phyloP scores from a whole-genome alignment of 495 filamentous ascomycete genomes.

The Rusavskia elegans region DNA sequence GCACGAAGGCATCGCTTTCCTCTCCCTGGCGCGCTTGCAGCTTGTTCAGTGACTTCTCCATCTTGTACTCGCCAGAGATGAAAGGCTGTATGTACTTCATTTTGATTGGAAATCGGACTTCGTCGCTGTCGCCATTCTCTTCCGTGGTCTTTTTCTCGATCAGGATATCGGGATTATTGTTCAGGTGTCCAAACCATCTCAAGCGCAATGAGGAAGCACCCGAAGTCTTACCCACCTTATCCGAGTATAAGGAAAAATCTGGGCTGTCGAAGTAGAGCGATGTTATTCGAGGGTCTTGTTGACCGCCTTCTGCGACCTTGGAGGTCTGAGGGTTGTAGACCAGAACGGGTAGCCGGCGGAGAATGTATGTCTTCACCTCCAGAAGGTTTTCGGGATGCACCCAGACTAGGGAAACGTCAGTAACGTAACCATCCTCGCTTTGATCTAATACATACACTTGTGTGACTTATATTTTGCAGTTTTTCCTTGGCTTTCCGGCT shows the following conservation, averaged over 20 bases:
- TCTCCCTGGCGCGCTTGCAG: conserved; percentile 52
- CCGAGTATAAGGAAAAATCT: conserved; percentile 67
- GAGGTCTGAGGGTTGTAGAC: conserved; percentile 80
- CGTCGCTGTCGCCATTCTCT: conserved; percentile 55
- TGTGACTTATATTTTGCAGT: conserved; percentile 69
- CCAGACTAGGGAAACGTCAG: conserved; percentile 45
- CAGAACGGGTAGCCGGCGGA: conserved; percentile 75
- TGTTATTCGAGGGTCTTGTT: conserved; percentile 78
- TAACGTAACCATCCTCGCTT: neutral
- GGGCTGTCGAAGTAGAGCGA: conserved; percentile 90
- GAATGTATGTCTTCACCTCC: conserved; percentile 88
- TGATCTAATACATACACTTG: conserved; percentile 47
- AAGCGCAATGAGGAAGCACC: conserved; percentile 73
- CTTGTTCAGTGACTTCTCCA: conserved; percentile 81
- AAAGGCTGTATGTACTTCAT: conserved; percentile 86
- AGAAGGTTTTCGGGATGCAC: conserved; percentile 87
- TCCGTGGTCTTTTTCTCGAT: conserved; percentile 80
- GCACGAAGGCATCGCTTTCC: conserved; percentile 42
- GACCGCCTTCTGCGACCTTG: conserved; percentile 56
- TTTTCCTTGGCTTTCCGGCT: conserved; percentile 25
- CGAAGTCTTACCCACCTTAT: conserved; percentile 62
- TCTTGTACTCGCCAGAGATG: conserved; percentile 70
- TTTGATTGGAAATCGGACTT: conserved; percentile 72
- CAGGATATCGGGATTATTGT: conserved; percentile 57
- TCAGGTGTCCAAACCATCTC: conserved; percentile 82